These are phyloP conservation scores for Berkeleyomyces rouxiae DNA, from an alignment of 2,329 filamentous ascomycete species.

Conservation along the genomic window DNA sequence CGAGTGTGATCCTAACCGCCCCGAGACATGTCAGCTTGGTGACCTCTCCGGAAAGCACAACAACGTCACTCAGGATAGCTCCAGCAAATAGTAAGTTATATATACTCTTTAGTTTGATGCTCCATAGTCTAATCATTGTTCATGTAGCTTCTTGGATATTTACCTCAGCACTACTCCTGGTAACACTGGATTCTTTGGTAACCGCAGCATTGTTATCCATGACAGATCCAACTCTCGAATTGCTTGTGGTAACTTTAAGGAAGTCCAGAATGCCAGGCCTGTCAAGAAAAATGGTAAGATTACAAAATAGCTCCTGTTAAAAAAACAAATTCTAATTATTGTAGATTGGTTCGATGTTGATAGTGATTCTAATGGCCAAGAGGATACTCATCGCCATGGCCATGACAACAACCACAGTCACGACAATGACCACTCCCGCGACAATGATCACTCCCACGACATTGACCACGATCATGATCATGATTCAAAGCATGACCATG, in stretches of 20 bases:
- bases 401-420: not conserved
- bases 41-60: constrained; percentile 45
- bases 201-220: constrained; percentile 29
- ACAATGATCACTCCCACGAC: not conserved
- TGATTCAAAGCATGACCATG: not conserved
- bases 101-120: not conserved
- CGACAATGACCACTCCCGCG: not conserved
- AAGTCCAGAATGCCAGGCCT: constrained; percentile 8
- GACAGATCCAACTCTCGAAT: constrained; percentile 24
- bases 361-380: not conserved
- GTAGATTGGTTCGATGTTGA: not conserved
- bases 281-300: not conserved
- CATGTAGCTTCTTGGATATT: constrained; percentile 24
- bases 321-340: not conserved
- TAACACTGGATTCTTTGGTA: constrained; percentile 29
- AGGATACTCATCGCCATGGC: not conserved
- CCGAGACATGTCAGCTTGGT: constrained; percentile 41
- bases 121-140: not conserved
- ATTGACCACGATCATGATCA: not conserved
- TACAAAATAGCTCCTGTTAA: not conserved
- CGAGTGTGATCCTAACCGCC: constrained; percentile 30
- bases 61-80: constrained; percentile 22
- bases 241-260: constrained; percentile 26
- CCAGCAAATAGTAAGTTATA: constrained; percentile 16
- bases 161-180: constrained; percentile 25